phyloP scores from a whole-genome alignment of 2,329 filamentous ascomycete species.

The Chrysoporthe austroafricana region DNA sequence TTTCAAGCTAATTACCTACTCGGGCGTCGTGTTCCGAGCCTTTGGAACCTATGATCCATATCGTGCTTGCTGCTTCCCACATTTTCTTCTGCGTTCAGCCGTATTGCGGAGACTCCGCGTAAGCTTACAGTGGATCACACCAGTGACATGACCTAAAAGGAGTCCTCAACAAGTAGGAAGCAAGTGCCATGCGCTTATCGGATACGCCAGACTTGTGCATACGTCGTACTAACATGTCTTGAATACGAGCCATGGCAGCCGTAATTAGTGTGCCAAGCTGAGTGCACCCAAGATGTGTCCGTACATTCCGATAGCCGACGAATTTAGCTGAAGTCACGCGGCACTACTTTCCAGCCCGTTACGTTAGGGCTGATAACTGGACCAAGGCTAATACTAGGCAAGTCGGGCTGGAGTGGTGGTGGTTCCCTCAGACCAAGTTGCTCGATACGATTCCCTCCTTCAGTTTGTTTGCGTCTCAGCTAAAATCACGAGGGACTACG shows the following conservation, averaged over 20 bases:
- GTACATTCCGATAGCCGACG: neutral
- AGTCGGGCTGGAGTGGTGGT: neutral
- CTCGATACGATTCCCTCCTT: neutral
- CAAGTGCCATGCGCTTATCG: neutral
- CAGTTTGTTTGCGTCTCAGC: neutral
- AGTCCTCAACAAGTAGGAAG: neutral
- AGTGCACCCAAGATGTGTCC: neutral
- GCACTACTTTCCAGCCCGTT: neutral
- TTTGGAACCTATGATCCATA: neutral
- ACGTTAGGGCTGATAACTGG: neutral
- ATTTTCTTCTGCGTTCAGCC: neutral
- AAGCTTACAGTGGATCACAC: neutral
- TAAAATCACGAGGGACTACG: neutral
- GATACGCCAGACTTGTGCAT: neutral
- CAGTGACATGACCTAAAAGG: neutral
- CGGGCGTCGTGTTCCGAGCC: neutral
- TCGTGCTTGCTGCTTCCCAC: neutral
- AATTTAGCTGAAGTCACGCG: neutral
- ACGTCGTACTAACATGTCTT: neutral
- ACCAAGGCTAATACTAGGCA: neutral
- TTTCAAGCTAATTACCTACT: neutral
- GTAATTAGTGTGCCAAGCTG: neutral
- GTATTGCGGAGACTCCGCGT: neutral
- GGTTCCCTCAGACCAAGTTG: neutral
- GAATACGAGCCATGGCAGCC: neutral